These are phyloP conservation scores for Areca catechu DNA, from an alignment of 176 grass and related monocot genomes.

Conservation along the genomic window DNA sequence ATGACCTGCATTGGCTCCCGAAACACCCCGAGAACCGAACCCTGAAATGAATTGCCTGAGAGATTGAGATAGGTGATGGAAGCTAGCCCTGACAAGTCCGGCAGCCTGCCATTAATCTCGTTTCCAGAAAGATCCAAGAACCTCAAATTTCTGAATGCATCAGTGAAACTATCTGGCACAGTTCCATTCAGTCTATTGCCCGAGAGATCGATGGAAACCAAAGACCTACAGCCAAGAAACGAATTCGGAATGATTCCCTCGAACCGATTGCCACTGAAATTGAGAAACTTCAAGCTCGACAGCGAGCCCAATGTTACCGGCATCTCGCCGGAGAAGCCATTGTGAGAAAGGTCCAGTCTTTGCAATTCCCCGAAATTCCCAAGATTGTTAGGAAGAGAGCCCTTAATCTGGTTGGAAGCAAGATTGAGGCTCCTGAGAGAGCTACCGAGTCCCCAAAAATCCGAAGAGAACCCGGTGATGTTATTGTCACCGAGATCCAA, in stretches of 20 bases:
- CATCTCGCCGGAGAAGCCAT: slow-evolving; percentile 50
- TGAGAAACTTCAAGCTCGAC: slow-evolving; percentile 30
- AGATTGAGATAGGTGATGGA: slow-evolving; percentile 68
- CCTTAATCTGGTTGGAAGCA: slow-evolving; percentile 55
- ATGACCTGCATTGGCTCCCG: slow-evolving; percentile 42
- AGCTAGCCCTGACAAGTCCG: slow-evolving; percentile 42
- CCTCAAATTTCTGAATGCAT: slow-evolving; percentile 15
- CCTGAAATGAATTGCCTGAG: slow-evolving; percentile 48
- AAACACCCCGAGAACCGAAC: slow-evolving; percentile 33
- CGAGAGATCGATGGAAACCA: slow-evolving; percentile 59
- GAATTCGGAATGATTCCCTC: slow-evolving; percentile 29
- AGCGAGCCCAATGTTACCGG: slow-evolving; percentile 48
- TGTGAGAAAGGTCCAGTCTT: slow-evolving; percentile 69
- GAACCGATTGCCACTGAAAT: slow-evolving; percentile 51
- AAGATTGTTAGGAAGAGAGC: slow-evolving; percentile 54
- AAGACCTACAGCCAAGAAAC: slow-evolving; percentile 24
- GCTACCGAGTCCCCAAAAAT: slow-evolving; percentile 65
- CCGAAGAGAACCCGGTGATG: slow-evolving; percentile 49
- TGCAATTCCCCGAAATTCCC: slow-evolving; percentile 55
- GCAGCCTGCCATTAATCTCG: slow-evolving; percentile 31
- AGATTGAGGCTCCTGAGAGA: slow-evolving; percentile 66
- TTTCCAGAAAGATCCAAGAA: slow-evolving; percentile 26
- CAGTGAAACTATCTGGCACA: slow-evolving; percentile 15
- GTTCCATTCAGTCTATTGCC: slow-evolving; percentile 45
- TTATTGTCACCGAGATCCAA: slow-evolving; percentile 72